Conservation (phyloP, 768 basidiomycete species). For the Neoboletus subvelutipes region DNA sequence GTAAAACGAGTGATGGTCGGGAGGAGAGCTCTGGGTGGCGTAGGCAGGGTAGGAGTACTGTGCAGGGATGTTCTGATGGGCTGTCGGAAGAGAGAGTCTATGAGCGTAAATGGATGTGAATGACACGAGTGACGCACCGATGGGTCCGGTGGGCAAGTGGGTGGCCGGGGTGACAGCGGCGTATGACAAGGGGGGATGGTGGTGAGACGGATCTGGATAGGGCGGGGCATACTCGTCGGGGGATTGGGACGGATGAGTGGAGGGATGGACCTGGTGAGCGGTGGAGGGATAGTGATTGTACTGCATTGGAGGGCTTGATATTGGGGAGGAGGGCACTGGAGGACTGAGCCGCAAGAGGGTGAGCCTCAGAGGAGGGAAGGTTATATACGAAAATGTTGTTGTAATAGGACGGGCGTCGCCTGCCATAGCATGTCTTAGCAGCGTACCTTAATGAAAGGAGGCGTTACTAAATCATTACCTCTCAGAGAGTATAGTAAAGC, state of each 20-base stretch:
- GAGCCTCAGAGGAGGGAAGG: conserved; percentile 13
- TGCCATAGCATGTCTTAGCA: conserved; percentile 37
- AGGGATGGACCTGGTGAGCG: conserved; percentile 17
- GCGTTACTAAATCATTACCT: conserved; percentile 40
- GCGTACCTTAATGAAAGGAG: conserved; percentile 38
- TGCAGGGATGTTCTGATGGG: conserved; percentile 17
- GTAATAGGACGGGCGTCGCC: conserved; percentile 37
- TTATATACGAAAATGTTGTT: conserved; percentile 36
- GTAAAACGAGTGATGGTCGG: conserved; percentile 29
- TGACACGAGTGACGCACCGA: conserved; percentile 27
- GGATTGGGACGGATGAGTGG: conserved; percentile 21
- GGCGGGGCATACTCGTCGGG: conserved; percentile 19
- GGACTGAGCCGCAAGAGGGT: conserved; percentile 11
- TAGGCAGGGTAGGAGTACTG: conserved; percentile 24
- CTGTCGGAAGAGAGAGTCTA: conserved; percentile 17
- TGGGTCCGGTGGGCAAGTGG: conserved; percentile 21
- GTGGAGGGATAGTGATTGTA: conserved; percentile 27
- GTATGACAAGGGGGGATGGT: conserved; percentile 26
- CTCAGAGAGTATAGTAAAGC: conserved; percentile 32
- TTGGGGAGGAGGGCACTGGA: not conserved
- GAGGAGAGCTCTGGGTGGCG: conserved; percentile 13
- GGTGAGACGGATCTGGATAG: conserved; percentile 28
- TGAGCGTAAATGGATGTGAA: conserved; percentile 7
- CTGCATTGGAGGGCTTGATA: conserved; percentile 24
- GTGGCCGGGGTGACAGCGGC: conserved; percentile 23